phyloP scores from a whole-genome alignment of 2,329 filamentous ascomycete genomes.

The Fusarium sp. region DNA sequence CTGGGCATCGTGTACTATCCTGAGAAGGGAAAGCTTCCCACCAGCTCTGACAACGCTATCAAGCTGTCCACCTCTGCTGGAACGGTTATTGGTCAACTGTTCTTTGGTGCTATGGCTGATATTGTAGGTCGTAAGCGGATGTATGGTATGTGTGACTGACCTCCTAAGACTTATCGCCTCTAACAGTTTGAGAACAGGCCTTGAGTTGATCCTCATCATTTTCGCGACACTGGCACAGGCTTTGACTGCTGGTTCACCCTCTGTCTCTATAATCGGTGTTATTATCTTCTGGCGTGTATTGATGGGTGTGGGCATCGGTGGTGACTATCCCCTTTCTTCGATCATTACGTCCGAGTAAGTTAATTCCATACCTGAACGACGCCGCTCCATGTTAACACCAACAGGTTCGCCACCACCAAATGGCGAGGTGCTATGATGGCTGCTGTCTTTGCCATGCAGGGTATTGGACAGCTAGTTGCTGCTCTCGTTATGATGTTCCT shows the following conservation, averaged over 20 bases:
- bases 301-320: constrained; percentile 66
- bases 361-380: accelerated
- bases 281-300: constrained; percentile 86
- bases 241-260: constrained; percentile 72
- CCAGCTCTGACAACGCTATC: constrained; percentile 81
- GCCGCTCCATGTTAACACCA: not conserved
- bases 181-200: constrained; percentile 27
- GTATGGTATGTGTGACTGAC: constrained; percentile 65
- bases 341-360: constrained; percentile 85
- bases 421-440: constrained; percentile 92
- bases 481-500: constrained; percentile 83
- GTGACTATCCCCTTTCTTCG: constrained; percentile 83
- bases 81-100: constrained; percentile 84
- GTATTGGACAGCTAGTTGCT: constrained; percentile 82
- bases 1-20: constrained; percentile 83
- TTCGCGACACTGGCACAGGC: constrained; percentile 81
- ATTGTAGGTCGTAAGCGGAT: constrained; percentile 78
- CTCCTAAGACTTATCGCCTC: no score
- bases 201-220: constrained; percentile 85
- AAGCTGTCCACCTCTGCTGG: constrained; percentile 88
- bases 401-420: constrained; percentile 79
- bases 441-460: constrained; percentile 89
- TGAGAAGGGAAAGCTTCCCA: constrained; percentile 70
- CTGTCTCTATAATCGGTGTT: constrained; percentile 73
- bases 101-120: constrained; percentile 84